Base-by-base conservation (phyloP, 345 rosid species). In the Corymbia maculata region DNA sequence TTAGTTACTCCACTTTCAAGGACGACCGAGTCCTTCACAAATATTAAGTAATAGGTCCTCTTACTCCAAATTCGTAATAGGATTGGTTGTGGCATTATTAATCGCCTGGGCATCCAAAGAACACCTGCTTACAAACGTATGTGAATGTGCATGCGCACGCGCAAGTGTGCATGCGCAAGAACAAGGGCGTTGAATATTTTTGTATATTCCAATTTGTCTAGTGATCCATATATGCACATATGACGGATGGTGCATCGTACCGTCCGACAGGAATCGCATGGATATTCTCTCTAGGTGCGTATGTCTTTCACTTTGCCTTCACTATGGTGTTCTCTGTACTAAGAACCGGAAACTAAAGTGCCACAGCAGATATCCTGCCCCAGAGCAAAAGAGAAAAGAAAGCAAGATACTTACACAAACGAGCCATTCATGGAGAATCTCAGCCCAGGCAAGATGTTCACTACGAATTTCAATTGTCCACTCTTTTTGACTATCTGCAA, bases 381-480 rank as follows among this genome's bases (percentile, higher is more conserved):
- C 84, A 32, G 49, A 42, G 26, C 84, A 75, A 75, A 45, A 42
- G 49, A 75, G 49, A 75, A 75, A 19, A 28, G 49, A 75, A 42
- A 22, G 49, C 22, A 44, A 0, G 15, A 42, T 75, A 93, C 98
- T 94, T 92, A 95, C 99, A 87, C 92, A 86, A 90, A 94, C 30
- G 89, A 92, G 87, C 99, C 99, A 68, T 88, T 94, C 97, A 96
- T 95, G 88, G 99, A 95, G 94, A 98, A 98, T 90, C 95, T 95
- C 89, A 96, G 89, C 11, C 98, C 98, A 3, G 96, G 95, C 9
- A 95, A 86, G 88, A 94, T 95, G 92, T 93, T 93, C 14, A 95
- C 98, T 61, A 90, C 91, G 86, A 96, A 96, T 94, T 96, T 96
- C 30, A 96, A 88, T 47, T 93, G 92, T 64, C 93, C 97, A 85